Percentiles rank a stretch among this genome's conserved stretches.
phyloP scores from a whole-genome alignment of 139 green algal species.

The Eudorina sp. region DNA sequence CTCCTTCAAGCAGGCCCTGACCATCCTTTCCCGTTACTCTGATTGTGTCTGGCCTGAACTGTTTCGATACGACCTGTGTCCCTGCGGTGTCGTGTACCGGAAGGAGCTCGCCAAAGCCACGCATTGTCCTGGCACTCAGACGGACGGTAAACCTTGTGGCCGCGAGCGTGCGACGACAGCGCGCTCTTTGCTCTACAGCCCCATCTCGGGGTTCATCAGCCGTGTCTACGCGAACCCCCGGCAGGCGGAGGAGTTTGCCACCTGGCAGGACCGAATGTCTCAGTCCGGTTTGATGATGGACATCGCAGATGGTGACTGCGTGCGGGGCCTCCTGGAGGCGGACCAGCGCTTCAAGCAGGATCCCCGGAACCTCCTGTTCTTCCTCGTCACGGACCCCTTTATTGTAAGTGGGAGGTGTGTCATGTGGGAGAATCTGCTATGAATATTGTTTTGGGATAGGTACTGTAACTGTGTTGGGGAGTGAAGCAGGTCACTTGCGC shows the following conservation, averaged over 20 bases:
- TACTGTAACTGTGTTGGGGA: background rate
- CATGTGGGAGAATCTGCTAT: background rate
- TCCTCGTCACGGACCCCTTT: background rate
- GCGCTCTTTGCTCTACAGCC: background rate
- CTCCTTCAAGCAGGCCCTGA: background rate
- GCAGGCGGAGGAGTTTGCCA: background rate
- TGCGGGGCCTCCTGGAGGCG: background rate
- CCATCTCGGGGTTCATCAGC: background rate
- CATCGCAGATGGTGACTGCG: background rate
- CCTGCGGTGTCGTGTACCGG: background rate
- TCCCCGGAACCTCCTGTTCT: background rate
- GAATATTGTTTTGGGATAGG: background rate
- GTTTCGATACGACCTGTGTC: background rate
- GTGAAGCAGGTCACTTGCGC: background rate
- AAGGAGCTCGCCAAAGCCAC: background rate
- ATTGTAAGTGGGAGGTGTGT: background rate
- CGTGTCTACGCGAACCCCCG: background rate
- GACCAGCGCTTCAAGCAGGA: background rate
- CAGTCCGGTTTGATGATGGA: background rate
- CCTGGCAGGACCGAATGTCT: background rate
- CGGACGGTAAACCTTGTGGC: background rate
- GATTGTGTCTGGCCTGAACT: background rate
- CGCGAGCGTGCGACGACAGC: too few relatives aligned
- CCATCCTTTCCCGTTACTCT: background rate
- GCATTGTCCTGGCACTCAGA: background rate